Evolutionary conservation across 2,329 filamentous ascomycete species (phyloP).

Genomic region (Magnaporthales sp.): DNA sequence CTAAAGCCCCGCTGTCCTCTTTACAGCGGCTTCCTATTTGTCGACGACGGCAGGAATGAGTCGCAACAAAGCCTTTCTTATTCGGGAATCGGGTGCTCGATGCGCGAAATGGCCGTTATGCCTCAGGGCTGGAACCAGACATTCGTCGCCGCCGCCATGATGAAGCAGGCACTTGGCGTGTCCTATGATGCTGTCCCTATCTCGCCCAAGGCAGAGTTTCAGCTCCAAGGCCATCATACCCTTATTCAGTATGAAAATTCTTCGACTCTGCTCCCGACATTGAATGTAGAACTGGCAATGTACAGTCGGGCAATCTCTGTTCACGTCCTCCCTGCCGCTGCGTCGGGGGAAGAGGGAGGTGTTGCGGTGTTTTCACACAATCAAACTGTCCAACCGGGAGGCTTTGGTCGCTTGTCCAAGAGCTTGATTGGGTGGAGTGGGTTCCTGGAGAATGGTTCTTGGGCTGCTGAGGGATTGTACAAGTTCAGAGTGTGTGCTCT

Average conservation of each 20-base stretch:
- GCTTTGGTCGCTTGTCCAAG: neutral
- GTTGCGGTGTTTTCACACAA: neutral
- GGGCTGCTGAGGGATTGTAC: neutral
- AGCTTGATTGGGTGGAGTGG: neutral
- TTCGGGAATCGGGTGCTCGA: neutral
- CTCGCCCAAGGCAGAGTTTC: neutral
- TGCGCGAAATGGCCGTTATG: neutral
- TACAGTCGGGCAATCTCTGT: neutral
- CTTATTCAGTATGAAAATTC: neutral
- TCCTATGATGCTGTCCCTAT: neutral
- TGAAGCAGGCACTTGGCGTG: neutral
- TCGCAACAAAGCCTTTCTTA: neutral
- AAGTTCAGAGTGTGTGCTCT: neutral
- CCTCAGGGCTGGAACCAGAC: neutral
- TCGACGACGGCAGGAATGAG: neutral
- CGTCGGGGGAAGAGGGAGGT: neutral
- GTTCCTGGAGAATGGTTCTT: neutral
- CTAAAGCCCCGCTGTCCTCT: neutral
- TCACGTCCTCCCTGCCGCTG: neutral
- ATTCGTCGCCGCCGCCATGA: neutral
- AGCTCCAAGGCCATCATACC: neutral
- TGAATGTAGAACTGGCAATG: neutral
- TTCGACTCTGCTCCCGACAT: neutral
- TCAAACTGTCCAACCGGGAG: neutral
- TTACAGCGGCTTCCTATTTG: neutral